Conservation (phyloP, 441 rosid genomes). For the Bruguiera hainesii region DNA sequence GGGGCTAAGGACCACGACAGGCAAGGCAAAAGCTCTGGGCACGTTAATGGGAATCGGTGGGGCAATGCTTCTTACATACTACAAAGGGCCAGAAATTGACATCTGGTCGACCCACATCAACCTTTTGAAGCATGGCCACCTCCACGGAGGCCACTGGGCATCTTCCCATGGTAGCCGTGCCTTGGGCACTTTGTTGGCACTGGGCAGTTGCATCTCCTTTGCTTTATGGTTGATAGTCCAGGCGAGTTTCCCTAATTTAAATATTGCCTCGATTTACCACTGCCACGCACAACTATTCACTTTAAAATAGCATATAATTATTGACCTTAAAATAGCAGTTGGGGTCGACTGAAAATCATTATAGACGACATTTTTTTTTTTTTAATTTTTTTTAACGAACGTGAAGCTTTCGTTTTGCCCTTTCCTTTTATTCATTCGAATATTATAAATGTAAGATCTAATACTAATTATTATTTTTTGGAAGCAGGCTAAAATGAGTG, state of each 20-base stretch:
- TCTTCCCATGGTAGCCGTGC: background rate
- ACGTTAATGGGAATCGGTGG: slow-evolving; percentile 30
- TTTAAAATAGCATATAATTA: too few species aligned
- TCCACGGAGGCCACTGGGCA: background rate
- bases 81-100: slow-evolving; percentile 25
- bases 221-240: slow-evolving; percentile 33
- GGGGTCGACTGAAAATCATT: background rate
- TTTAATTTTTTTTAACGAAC: background rate
- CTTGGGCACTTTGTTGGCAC: slow-evolving; percentile 12
- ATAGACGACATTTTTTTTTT: background rate
- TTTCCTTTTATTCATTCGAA: too few species aligned
- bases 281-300: too few species aligned
- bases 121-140: slow-evolving; percentile 19
- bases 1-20: slow-evolving; percentile 8
- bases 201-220: slow-evolving; percentile 19
- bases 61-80: slow-evolving; percentile 36
- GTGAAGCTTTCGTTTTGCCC: too few species aligned
- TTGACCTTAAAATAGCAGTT: too few species aligned
- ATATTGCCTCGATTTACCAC: too few species aligned
- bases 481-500: slow-evolving; percentile 25
- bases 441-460: too few species aligned
- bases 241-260: slow-evolving; percentile 8
- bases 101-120: slow-evolving; percentile 16
- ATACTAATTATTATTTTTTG: background rate
- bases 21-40: slow-evolving; percentile 32